Percentiles rank a stretch among this genome's conserved stretches.
Evolutionary conservation across 495 filamentous ascomycete genomes (phyloP).

Genomic region (Parathielavia hyrcaniae): DNA sequence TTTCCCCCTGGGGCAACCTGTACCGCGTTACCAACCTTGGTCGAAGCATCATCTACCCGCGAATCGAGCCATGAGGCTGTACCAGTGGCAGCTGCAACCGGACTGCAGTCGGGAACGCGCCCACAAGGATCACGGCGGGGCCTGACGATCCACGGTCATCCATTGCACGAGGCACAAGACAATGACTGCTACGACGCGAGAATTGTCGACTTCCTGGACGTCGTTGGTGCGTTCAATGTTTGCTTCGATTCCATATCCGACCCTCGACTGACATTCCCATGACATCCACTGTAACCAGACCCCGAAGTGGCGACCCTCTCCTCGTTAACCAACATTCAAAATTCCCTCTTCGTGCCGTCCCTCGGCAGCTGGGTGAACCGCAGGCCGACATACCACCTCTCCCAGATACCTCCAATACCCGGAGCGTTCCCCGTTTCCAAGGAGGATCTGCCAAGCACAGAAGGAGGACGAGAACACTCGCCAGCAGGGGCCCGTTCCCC

Average conservation of each 20-base stretch:
- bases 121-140: conserved; percentile 6
- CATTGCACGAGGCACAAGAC: conserved; percentile 20
- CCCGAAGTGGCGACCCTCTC: conserved; percentile 69
- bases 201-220: conserved; percentile 64
- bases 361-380: conserved; percentile 61
- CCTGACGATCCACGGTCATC: background rate
- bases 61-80: background rate
- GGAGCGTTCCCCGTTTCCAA: conserved; percentile 25
- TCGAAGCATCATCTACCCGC: background rate
- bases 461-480: conserved; percentile 10
- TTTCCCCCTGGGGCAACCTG: conserved; percentile 2
- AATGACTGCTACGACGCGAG: conserved; percentile 46
- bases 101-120: background rate
- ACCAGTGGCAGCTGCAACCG: background rate
- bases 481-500: conserved; percentile 19
- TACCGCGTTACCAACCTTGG: background rate
- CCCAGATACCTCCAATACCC: conserved; percentile 34
- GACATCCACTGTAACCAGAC: conserved; percentile 41
- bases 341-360: conserved; percentile 70
- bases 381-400: conserved; percentile 66
- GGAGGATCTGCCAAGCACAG: conserved; percentile 16
- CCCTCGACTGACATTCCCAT: background rate
- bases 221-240: conserved; percentile 53
- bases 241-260: background rate
- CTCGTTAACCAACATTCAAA: conserved; percentile 72